phyloP scores from a whole-genome alignment of 169 alveolate genomes.

The Toxoplasma gondii region DNA sequence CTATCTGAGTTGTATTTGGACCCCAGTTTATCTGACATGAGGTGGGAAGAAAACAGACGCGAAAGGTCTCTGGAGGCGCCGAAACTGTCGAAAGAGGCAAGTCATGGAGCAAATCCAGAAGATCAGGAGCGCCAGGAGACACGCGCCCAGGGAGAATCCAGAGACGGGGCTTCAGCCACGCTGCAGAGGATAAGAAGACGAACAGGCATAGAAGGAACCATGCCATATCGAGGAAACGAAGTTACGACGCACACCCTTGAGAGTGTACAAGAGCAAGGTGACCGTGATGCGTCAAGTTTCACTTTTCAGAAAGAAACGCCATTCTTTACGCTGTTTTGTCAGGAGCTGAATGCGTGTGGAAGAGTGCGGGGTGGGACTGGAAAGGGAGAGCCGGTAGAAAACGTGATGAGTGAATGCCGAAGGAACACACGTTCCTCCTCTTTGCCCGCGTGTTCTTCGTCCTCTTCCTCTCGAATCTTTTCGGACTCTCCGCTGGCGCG shows the following conservation, averaged over 20 bases:
- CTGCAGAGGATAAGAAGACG: neutral
- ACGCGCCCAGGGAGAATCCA: neutral
- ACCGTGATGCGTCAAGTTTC: neutral
- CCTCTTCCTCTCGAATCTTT: neutral
- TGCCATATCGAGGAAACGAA: neutral
- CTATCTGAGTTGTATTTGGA: too few relatives aligned
- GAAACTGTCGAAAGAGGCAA: too few relatives aligned
- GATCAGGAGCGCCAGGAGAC: too few relatives aligned
- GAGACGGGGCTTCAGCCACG: neutral
- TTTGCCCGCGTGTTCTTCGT: neutral
- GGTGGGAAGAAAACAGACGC: too few relatives aligned
- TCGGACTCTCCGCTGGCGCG: neutral
- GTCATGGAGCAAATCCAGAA: too few relatives aligned
- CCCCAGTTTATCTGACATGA: too few relatives aligned
- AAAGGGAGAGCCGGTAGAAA: neutral
- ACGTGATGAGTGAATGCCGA: neutral
- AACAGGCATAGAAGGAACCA: neutral
- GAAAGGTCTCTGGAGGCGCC: too few relatives aligned
- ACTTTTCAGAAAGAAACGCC: neutral
- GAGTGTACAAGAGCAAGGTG: neutral
- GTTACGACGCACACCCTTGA: neutral
- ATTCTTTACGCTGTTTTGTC: neutral
- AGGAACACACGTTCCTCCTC: neutral
- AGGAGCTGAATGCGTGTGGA: neutral
- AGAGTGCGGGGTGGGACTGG: neutral